Conservation (phyloP, 768 basidiomycete genomes). For the Serendipita vermifera region DNA sequence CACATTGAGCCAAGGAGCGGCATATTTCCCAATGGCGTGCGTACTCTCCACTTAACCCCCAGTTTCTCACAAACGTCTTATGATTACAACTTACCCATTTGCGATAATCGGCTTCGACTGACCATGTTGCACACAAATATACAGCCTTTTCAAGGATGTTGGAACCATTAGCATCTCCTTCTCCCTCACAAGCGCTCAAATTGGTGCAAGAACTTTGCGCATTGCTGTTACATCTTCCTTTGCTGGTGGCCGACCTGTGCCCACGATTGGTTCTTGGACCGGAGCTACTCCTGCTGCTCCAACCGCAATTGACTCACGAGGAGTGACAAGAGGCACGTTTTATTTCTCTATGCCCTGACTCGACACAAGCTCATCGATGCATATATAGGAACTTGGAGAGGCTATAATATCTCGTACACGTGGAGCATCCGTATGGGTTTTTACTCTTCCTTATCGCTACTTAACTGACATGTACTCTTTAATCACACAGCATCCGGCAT, state of each 20-base stretch:
- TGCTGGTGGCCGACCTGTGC: slow-evolving; percentile 35
- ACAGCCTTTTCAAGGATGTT: slow-evolving; percentile 36
- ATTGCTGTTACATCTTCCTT: slow-evolving; percentile 37
- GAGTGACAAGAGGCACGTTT: slow-evolving; percentile 39
- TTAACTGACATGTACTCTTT: background rate
- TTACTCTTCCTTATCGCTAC: background rate
- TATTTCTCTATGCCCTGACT: background rate
- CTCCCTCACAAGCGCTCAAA: slow-evolving; percentile 23
- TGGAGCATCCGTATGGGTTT: background rate
- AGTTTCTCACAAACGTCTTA: too few relatives aligned
- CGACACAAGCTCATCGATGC: too few relatives aligned
- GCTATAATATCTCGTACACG: background rate
- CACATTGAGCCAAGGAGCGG: slow-evolving; percentile 30
- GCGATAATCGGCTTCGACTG: too few relatives aligned
- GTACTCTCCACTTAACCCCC: too few relatives aligned
- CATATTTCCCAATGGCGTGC: slow-evolving; percentile 41
- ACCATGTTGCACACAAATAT: too few relatives aligned
- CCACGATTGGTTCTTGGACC: slow-evolving; percentile 34
- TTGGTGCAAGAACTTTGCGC: slow-evolving; percentile 34
- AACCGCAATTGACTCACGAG: slow-evolving; percentile 31
- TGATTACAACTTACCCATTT: too few relatives aligned
- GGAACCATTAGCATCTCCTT: slow-evolving; percentile 31
- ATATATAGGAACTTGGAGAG: too few relatives aligned
- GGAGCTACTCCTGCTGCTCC: slow-evolving; percentile 30
- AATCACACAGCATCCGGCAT: slow-evolving; percentile 20